phyloP scores from a whole-genome alignment of 1,284 basidiomycete genomes.

The Apiotrichum domesticum region DNA sequence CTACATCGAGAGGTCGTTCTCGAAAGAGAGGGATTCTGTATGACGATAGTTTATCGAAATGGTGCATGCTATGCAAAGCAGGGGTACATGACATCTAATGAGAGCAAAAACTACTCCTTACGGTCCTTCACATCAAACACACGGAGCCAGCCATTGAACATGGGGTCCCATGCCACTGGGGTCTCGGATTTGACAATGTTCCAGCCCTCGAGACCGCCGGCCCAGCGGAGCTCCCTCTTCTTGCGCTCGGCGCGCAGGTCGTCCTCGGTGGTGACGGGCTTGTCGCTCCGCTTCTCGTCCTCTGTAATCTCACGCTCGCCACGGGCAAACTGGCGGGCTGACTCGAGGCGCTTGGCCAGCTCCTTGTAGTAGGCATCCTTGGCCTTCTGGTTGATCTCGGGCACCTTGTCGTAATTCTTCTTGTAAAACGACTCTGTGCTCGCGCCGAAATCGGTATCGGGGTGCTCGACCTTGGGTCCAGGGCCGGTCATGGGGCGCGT shows the following conservation, averaged over 20 bases:
- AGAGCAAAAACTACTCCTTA: not conserved
- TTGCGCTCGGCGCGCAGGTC: slow-evolving; percentile 75
- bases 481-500: slow-evolving; percentile 58
- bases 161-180: slow-evolving; percentile 67
- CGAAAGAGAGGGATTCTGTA: too few species aligned
- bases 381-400: slow-evolving; percentile 61
- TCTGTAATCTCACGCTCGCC: slow-evolving; percentile 77
- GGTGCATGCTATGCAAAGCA: too few species aligned
- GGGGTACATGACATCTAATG: too few species aligned
- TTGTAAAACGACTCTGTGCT: slow-evolving; percentile 65
- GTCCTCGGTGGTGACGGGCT: slow-evolving; percentile 79
- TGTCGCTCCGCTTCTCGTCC: slow-evolving; percentile 59
- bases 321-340: slow-evolving; percentile 67
- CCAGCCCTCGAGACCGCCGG: slow-evolving; percentile 67
- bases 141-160: slow-evolving; percentile 60
- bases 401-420: slow-evolving; percentile 56
- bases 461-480: slow-evolving; percentile 15
- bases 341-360: slow-evolving; percentile 63
- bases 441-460: slow-evolving; percentile 70
- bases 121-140: slow-evolving; percentile 52
- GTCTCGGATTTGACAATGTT: slow-evolving; percentile 62
- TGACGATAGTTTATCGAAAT: too few species aligned
- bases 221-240: slow-evolving; percentile 82
- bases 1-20: too few species aligned
- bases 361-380: slow-evolving; percentile 71